Evolutionary conservation across 257 asterid genomes (phyloP).

Genomic region (Nicotiana obtusifolia): DNA sequence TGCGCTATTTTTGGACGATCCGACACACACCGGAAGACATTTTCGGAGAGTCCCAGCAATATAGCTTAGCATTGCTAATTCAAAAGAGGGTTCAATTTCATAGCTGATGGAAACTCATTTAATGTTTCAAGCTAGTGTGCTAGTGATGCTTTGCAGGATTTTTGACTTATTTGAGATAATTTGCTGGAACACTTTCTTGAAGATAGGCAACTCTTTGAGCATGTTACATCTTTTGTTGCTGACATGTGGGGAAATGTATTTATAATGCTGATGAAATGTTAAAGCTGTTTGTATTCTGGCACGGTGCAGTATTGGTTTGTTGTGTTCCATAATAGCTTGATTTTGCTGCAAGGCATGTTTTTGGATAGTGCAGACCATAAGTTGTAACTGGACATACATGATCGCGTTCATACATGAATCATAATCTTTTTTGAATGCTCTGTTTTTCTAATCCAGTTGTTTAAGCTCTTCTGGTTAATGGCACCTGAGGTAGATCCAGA

Average conservation of each 20-base stretch:
- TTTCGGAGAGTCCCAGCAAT: too few relatives aligned
- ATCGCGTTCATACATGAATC: not conserved
- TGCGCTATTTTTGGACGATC: too few relatives aligned
- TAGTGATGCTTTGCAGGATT: not conserved
- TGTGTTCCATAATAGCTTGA: too few relatives aligned
- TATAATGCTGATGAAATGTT: not conserved
- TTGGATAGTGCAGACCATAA: not conserved
- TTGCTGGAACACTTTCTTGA: not conserved
- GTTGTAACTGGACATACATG: not conserved
- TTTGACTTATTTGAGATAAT: not conserved
- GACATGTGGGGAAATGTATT: not conserved
- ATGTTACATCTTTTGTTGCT: not conserved
- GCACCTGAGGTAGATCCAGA: slow-evolving; percentile 40
- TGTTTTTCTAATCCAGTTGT: slow-evolving; percentile 14
- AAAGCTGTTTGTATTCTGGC: not conserved
- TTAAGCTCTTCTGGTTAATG: slow-evolving; percentile 35
- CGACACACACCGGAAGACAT: too few relatives aligned
- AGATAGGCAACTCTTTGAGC: not conserved
- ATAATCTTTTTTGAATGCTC: not conserved
- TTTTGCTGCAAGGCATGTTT: not conserved
- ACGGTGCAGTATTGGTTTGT: not conserved
- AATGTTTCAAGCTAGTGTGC: not conserved
- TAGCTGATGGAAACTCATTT: not conserved
- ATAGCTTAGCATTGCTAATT: not conserved
- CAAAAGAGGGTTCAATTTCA: not conserved